phyloP scores from a whole-genome alignment of 2,329 filamentous ascomycete genomes.

The Sporothrix brasiliensis region DNA sequence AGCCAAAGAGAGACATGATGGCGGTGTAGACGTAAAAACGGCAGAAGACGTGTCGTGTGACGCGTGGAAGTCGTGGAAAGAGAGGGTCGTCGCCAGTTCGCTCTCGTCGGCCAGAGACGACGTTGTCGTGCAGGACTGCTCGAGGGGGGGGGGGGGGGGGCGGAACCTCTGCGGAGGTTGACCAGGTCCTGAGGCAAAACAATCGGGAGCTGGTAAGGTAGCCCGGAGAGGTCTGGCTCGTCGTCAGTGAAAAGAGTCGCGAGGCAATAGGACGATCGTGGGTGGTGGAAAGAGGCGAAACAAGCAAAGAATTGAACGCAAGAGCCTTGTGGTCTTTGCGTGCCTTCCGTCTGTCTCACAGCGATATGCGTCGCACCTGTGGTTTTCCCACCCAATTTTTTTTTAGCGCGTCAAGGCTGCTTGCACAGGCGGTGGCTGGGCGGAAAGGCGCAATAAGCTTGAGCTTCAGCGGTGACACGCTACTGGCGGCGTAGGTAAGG shows the following conservation, averaged over 20 bases:
- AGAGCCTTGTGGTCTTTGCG: conserved; percentile 2
- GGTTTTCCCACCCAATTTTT: conserved; percentile 27
- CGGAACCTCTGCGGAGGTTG: neutral
- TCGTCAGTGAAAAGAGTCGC: neutral
- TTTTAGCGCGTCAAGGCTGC: conserved; percentile 32
- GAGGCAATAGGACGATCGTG: neutral
- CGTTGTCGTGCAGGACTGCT: neutral
- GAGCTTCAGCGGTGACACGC: conserved; percentile 7
- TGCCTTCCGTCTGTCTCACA: conserved; percentile 3
- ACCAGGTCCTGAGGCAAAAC: conserved; percentile 2
- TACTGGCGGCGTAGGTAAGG: neutral
- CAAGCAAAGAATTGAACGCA: conserved; percentile 10
- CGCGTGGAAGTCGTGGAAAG: neutral
- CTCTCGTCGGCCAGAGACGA: conserved; percentile 6
- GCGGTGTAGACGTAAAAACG: conserved; percentile 8
- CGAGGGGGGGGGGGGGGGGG: too few relatives aligned
- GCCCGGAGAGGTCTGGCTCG: neutral
- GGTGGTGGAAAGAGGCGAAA: conserved; percentile 18
- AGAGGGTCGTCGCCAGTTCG: neutral
- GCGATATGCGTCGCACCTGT: neutral
- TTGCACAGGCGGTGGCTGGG: conserved; percentile 29
- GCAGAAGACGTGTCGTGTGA: neutral
- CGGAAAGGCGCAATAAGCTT: neutral
- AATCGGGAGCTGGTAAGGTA: neutral
- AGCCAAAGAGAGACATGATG: conserved; percentile 61